Evolutionary conservation across 352 stramenopile genomes (phyloP).

Genomic region (Peronosclerospora sorghi): DNA sequence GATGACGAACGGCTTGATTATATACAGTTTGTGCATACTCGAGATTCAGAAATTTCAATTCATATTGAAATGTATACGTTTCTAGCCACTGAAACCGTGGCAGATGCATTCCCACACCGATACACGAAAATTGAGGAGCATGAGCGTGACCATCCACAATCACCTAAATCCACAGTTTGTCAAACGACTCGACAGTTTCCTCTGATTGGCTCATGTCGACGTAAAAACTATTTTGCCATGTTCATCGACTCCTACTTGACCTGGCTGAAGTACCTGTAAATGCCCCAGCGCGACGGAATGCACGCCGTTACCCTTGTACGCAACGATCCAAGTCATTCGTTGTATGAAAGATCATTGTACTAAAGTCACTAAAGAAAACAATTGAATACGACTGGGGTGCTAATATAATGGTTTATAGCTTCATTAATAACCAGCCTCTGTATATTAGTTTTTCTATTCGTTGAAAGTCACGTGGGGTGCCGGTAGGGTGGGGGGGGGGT

Average conservation of each 20-base stretch:
- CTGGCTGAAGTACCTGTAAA: slow-evolving; percentile 31
- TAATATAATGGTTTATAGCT: too few relatives aligned
- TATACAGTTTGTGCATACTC: slow-evolving; percentile 78
- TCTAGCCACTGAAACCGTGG: slow-evolving; percentile 90
- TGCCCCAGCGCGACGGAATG: slow-evolving; percentile 49
- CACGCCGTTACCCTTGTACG: slow-evolving; percentile 71
- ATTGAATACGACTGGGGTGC: too few relatives aligned
- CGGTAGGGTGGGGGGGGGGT: too few relatives aligned
- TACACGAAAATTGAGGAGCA: slow-evolving; percentile 89
- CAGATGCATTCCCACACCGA: slow-evolving; percentile 89
- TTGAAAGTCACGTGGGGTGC: too few relatives aligned
- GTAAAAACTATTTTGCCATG: slow-evolving; percentile 16
- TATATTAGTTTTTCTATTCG: too few relatives aligned
- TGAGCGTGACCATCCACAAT: slow-evolving; percentile 92
- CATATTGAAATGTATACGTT: slow-evolving; percentile 90
- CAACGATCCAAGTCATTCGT: slow-evolving; percentile 30
- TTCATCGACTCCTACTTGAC: slow-evolving; percentile 29
- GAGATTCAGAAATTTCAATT: slow-evolving; percentile 62
- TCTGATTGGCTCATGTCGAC: slow-evolving; percentile 10
- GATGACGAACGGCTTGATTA: slow-evolving; percentile 74
- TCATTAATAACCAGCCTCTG: too few relatives aligned
- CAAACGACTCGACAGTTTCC: slow-evolving; percentile 18
- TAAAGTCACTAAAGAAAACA: too few relatives aligned
- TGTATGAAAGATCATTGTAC: too few relatives aligned
- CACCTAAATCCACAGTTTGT: slow-evolving; percentile 58